phyloP scores from a whole-genome alignment of 805 yeast species.

The Lachancea quebecensis region DNA sequence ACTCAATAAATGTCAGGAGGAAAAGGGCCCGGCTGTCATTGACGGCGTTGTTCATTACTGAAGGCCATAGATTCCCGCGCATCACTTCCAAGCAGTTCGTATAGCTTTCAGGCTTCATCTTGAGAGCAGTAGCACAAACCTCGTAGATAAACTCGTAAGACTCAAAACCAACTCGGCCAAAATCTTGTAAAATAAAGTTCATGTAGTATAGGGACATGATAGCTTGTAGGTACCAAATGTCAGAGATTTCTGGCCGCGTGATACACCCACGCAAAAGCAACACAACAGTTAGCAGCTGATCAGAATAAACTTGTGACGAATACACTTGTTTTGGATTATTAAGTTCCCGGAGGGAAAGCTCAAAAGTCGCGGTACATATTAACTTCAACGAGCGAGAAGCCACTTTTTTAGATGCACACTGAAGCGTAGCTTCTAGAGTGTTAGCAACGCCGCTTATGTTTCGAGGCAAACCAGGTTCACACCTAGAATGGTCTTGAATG shows the following conservation, averaged over 20 bases:
- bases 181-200: conserved; percentile 20
- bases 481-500: conserved; percentile 4
- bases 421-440: conserved; percentile 15
- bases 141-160: conserved; percentile 24
- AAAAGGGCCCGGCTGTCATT: conserved; percentile 21
- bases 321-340: conserved; percentile 12
- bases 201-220: conserved; percentile 15
- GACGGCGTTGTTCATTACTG: conserved; percentile 12
- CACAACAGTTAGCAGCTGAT: conserved; percentile 18
- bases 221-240: conserved; percentile 12
- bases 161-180: conserved; percentile 25
- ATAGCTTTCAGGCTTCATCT: not conserved
- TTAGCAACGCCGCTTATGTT: conserved; percentile 21
- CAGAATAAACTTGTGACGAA: conserved; percentile 13
- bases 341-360: conserved; percentile 13
- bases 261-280: conserved; percentile 10
- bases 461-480: conserved; percentile 7
- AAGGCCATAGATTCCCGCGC: conserved; percentile 11
- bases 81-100: conserved; percentile 10
- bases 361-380: conserved; percentile 9
- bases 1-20: conserved; percentile 19
- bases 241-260: not conserved
- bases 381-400: conserved; percentile 8
- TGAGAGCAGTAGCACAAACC: conserved; percentile 12
- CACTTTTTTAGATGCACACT: not conserved